Evolutionary conservation across 2,329 filamentous ascomycete genomes (phyloP).

Genomic region (Botrytis fragariae): DNA sequence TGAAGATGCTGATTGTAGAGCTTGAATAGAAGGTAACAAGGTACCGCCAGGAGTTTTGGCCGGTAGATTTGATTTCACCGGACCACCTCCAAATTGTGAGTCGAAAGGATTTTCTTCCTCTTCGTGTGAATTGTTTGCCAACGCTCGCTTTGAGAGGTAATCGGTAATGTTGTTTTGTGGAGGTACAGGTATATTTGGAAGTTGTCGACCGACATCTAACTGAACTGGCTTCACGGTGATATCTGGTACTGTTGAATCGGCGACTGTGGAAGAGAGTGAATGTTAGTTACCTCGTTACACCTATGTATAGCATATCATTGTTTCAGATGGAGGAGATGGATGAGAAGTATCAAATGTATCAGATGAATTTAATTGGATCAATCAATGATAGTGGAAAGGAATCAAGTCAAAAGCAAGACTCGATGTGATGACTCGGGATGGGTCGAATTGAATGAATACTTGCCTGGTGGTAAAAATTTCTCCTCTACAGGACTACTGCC

Average conservation of each 20-base stretch:
- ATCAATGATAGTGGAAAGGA: neutral
- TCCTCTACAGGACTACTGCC: neutral
- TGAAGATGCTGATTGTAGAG: conserved; percentile 85
- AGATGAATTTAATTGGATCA: neutral
- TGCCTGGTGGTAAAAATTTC: neutral
- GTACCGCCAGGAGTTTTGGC: conserved; percentile 78
- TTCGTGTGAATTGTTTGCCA: conserved; percentile 46
- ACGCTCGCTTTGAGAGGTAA: conserved; percentile 51
- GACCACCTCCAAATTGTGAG: conserved; percentile 65
- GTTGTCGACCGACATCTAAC: neutral
- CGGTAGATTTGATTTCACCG: conserved; percentile 48
- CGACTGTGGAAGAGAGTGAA: neutral
- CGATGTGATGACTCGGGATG: neutral
- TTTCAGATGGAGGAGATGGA: neutral
- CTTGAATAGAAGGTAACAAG: conserved; percentile 83
- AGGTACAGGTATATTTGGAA: conserved; percentile 47
- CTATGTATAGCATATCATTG: neutral
- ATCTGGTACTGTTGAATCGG: neutral
- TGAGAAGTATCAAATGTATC: neutral
- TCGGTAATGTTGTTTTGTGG: conserved; percentile 55
- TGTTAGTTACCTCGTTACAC: neutral
- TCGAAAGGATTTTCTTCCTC: conserved; percentile 96
- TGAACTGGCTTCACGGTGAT: neutral
- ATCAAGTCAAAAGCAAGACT: neutral
- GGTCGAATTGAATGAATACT: neutral